A percentile compares a stretch with the other conserved stretches of the same genome.
Conservation (phyloP, 495 filamentous ascomycete species). For the Aspergillus biplanus region DNA sequence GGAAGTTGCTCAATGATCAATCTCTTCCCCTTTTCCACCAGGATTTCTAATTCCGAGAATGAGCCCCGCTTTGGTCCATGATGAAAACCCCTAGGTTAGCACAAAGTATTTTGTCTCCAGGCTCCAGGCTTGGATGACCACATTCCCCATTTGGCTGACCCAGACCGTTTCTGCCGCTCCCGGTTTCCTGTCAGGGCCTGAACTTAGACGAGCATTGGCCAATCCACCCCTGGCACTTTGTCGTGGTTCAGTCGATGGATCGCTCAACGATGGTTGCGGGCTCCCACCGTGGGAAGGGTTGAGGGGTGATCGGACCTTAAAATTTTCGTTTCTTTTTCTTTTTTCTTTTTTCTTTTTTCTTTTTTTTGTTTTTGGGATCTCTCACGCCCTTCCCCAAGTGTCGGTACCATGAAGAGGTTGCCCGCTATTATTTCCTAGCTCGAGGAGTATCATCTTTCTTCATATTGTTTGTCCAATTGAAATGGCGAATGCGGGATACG, state of each 20-base stretch:
- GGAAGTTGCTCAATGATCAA: conserved; percentile 2
- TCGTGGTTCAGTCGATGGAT: conserved; percentile 20
- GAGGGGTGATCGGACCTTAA: conserved; percentile 14
- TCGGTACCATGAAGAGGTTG: neutral
- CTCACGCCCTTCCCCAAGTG: no score
- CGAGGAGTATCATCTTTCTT: no score
- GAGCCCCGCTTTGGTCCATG: conserved; percentile 11
- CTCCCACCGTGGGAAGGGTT: neutral
- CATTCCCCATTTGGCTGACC: conserved; percentile 23
- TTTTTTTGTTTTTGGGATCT: conserved; percentile 1
- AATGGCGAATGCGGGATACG: neutral
- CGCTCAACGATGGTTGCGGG: conserved; percentile 14
- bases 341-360: conserved; percentile 10
- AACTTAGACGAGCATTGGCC: conserved; percentile 31
- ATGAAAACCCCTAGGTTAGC: conserved; percentile 1
- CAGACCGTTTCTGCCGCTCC: conserved; percentile 34
- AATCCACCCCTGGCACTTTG: conserved; percentile 18
- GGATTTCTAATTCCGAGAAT: conserved; percentile 26
- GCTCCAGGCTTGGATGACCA: conserved; percentile 11
- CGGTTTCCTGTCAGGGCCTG: conserved; percentile 35
- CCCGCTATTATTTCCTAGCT: neutral
- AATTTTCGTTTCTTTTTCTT: neutral
- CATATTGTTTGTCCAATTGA: neutral
- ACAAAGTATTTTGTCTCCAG: neutral
- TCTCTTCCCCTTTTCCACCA: conserved; percentile 5